Conservation (phyloP, 1,284 basidiomycete species). For the Gomphus sp. region DNA sequence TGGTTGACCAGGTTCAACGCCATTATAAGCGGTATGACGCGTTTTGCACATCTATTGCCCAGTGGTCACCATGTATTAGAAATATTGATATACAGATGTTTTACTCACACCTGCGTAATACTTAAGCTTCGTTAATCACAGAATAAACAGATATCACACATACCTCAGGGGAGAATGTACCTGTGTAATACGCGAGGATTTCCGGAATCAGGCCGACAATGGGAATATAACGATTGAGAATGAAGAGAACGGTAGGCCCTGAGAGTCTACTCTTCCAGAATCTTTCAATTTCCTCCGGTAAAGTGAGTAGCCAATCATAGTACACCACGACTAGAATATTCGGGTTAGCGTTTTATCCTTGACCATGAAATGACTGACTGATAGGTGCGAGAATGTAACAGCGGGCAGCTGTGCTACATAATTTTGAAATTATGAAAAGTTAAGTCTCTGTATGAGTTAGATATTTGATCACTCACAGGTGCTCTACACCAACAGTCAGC, state of each 20-base stretch:
- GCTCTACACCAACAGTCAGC: not conserved
- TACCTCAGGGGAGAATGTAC: not conserved
- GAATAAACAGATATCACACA: not conserved
- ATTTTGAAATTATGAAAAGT: not conserved
- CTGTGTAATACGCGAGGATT: constrained; percentile 12
- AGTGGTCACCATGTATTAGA: not conserved
- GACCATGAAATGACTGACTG: not conserved
- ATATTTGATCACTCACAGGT: not conserved
- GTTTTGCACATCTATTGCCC: not conserved
- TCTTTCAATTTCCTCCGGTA: constrained; percentile 26
- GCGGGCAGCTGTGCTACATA: not conserved
- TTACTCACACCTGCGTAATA: not conserved
- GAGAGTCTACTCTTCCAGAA: constrained; percentile 31
- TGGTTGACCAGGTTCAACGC: not conserved
- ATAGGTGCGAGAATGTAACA: constrained; percentile 2
- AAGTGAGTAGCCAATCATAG: constrained; percentile 15
- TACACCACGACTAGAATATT: constrained; percentile 11
- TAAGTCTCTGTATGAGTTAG: not conserved
- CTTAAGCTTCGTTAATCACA: not conserved
- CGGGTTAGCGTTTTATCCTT: not conserved
- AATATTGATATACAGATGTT: not conserved
- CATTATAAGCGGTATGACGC: not conserved
- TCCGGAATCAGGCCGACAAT: constrained; percentile 28
- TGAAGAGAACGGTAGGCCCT: constrained; percentile 30
- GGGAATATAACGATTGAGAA: constrained; percentile 33